These are phyloP conservation scores for Fusarium staphyleae DNA, from an alignment of 2,329 filamentous ascomycete genomes.

Conservation along the genomic window DNA sequence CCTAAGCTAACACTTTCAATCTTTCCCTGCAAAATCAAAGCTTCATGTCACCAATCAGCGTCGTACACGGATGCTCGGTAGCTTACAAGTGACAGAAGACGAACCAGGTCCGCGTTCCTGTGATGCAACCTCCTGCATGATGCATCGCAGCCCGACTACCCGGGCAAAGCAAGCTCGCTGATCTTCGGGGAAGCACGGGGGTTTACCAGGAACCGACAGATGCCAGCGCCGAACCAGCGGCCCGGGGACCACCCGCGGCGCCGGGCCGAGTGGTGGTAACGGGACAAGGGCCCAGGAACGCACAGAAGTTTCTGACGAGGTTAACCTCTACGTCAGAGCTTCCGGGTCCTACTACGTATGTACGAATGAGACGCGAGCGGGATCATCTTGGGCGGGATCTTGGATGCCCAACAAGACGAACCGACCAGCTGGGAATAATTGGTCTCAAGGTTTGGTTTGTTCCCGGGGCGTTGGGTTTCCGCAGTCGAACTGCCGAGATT, in stretches of 20 bases:
- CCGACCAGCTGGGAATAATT: slow-evolving; percentile 22
- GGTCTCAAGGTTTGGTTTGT: not conserved
- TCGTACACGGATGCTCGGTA: too few species aligned
- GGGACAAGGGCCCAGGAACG: slow-evolving; percentile 2
- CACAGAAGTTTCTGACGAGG: slow-evolving; percentile 16
- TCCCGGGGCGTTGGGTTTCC: not conserved
- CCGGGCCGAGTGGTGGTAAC: slow-evolving; percentile 28
- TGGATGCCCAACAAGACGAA: slow-evolving; percentile 31
- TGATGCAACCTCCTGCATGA: slow-evolving; percentile 39
- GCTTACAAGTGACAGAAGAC: not conserved
- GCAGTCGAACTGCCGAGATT: slow-evolving; percentile 1
- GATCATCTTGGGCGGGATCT: slow-evolving; percentile 17
- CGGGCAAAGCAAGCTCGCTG: slow-evolving; percentile 6
- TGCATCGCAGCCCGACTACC: slow-evolving; percentile 25
- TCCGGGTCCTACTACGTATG: not conserved
- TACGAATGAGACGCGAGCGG: slow-evolving; percentile 27
- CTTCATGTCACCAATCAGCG: too few species aligned
- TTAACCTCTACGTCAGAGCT: not conserved
- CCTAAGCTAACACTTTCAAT: too few species aligned
- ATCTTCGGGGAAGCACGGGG: slow-evolving; percentile 14
- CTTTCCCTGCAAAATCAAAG: too few species aligned
- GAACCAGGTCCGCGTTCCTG: slow-evolving; percentile 9
- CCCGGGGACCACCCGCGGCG: slow-evolving; percentile 33
- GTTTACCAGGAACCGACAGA: slow-evolving; percentile 25
- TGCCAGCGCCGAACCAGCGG: slow-evolving; percentile 28